Percentiles rank a stretch among this genome's conserved stretches.
These are phyloP conservation scores for Malus domestica DNA, from an alignment of 306 rosid species.

Conservation along the genomic window ASM211411v1 NC_041802.1:26568501-26569000, in stretches of 20 bases:
- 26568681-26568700: too few species aligned
- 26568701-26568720: background rate
- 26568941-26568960: background rate
- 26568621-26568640: background rate
- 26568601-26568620: too few species aligned
- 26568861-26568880: too few species aligned
- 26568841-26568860: background rate
- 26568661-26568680: too few species aligned
- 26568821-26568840: background rate
- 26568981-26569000: too few species aligned
- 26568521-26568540: background rate
- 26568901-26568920: background rate
- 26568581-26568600: too few species aligned
- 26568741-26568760: too few species aligned
- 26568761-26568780: background rate
- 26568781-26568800: constrained; percentile 9
- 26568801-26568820: background rate
- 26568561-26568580: background rate
- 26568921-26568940: background rate
- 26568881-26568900: background rate
- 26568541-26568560: background rate
- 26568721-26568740: too few species aligned
- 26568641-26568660: too few species aligned
- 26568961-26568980: too few species aligned
- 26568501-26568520: too few species aligned